phyloP scores from a whole-genome alignment of 2,329 filamentous ascomycete genomes.

The Claviceps sp. region DNA sequence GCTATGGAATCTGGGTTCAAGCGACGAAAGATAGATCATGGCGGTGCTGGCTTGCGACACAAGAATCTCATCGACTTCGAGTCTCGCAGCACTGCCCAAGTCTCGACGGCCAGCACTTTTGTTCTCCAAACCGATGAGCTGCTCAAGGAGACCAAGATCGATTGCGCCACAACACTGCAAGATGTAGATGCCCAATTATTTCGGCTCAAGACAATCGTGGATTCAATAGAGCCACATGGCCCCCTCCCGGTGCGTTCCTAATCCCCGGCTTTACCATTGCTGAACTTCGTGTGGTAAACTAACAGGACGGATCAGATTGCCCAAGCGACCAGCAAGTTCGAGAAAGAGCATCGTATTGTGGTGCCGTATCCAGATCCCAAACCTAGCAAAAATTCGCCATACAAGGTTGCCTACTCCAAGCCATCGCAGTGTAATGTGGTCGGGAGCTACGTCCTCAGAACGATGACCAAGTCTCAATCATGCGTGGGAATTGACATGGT shows the following conservation, averaged over 20 bases:
- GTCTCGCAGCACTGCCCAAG: constrained; percentile 23
- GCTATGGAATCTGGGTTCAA: constrained; percentile 34
- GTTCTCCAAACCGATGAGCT: constrained; percentile 47
- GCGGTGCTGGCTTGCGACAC: constrained; percentile 19
- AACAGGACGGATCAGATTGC: constrained; percentile 34
- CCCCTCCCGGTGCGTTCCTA: constrained; percentile 31
- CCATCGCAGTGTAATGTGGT: constrained; percentile 74
- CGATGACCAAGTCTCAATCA: constrained; percentile 51
- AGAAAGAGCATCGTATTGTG: constrained; percentile 52
- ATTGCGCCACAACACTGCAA: constrained; percentile 35
- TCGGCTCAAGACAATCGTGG: constrained; percentile 38
- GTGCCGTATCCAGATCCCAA: constrained; percentile 77
- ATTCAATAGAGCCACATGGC: constrained; percentile 35
- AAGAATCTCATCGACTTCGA: constrained; percentile 27
- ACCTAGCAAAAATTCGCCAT: constrained; percentile 62
- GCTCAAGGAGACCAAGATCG: constrained; percentile 37
- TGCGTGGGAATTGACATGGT: constrained; percentile 63
- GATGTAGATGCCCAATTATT: constrained; percentile 37
- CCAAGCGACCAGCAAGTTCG: constrained; percentile 54
- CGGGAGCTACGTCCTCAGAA: constrained; percentile 72
- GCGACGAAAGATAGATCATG: constrained; percentile 34
- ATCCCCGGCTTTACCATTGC: not conserved
- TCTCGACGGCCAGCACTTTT: constrained; percentile 39
- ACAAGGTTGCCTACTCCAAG: constrained; percentile 66
- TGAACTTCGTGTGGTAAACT: not conserved